Conservation (phyloP, 2,329 filamentous ascomycete species). For the Epicoccum sorghinum region DNA sequence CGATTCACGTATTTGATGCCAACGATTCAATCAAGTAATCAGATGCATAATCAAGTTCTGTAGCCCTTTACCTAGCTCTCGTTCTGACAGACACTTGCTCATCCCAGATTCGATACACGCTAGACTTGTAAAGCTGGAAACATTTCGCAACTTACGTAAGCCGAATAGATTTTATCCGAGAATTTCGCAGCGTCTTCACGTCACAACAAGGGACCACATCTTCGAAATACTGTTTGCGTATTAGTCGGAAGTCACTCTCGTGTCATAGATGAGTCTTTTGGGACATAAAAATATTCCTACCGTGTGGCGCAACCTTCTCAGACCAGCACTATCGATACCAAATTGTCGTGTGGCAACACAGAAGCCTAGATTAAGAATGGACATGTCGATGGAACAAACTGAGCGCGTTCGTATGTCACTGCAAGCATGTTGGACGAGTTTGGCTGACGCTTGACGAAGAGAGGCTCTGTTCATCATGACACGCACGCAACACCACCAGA, state of each 20-base stretch:
- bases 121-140: too few relatives aligned
- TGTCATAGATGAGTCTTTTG: constrained; percentile 1
- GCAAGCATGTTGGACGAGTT: constrained; percentile 21
- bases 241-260: not conserved
- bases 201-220: not conserved
- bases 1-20: too few relatives aligned
- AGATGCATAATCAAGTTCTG: too few relatives aligned
- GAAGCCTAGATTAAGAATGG: constrained; percentile 22
- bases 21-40: too few relatives aligned
- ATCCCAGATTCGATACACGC: too few relatives aligned
- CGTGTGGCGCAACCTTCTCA: constrained; percentile 4
- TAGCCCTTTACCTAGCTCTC: too few relatives aligned
- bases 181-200: not conserved
- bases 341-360: not conserved
- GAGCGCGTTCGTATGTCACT: constrained; percentile 43
- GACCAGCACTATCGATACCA: not conserved
- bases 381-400: constrained; percentile 32
- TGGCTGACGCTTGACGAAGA: constrained; percentile 28
- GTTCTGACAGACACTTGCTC: too few relatives aligned
- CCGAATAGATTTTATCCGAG: not conserved
- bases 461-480: constrained; percentile 41
- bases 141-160: not conserved
- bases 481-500: constrained; percentile 45
- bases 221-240: not conserved
- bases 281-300: not conserved